Percentiles rank a stretch among this genome's conserved stretches.
Evolutionary conservation across 1,139 yeast species (phyloP).

Genomic region (Nadsonia commutata): DNA sequence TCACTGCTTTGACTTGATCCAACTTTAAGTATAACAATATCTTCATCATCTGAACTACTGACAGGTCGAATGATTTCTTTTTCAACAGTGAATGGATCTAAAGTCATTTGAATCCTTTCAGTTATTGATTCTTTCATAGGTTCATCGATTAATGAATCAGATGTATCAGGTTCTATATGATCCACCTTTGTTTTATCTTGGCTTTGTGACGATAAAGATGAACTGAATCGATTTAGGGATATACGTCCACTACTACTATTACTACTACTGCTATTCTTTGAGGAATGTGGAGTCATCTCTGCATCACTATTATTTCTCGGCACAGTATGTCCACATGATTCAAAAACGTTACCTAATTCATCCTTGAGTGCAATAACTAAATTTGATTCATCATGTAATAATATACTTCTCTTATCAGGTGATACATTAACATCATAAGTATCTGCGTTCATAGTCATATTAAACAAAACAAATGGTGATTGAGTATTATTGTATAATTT

Average conservation of each 20-base stretch:
- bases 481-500: conserved; percentile 58
- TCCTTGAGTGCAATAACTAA: conserved; percentile 36
- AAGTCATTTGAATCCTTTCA: too few species aligned
- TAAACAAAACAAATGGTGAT: conserved; percentile 53
- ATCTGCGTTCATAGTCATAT: conserved; percentile 38
- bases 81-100: too few species aligned
- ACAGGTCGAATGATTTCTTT: too few species aligned
- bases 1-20: background rate
- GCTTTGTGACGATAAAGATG: too few species aligned
- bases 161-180: too few species aligned
- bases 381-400: conserved; percentile 50
- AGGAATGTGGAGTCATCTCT: background rate
- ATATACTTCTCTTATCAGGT: conserved; percentile 70
- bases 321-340: conserved; percentile 16
- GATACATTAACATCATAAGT: conserved; percentile 72
- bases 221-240: too few species aligned
- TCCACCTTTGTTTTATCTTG: too few species aligned
- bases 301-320: conserved; percentile 13
- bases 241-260: too few species aligned
- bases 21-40: background rate
- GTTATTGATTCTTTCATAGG: too few species aligned
- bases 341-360: conserved; percentile 14
- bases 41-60: too few species aligned
- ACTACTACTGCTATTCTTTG: too few species aligned
- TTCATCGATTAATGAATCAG: too few species aligned